Conservation (phyloP, 73 alveolate species). For the Tetrahymena thermophila region DNA sequence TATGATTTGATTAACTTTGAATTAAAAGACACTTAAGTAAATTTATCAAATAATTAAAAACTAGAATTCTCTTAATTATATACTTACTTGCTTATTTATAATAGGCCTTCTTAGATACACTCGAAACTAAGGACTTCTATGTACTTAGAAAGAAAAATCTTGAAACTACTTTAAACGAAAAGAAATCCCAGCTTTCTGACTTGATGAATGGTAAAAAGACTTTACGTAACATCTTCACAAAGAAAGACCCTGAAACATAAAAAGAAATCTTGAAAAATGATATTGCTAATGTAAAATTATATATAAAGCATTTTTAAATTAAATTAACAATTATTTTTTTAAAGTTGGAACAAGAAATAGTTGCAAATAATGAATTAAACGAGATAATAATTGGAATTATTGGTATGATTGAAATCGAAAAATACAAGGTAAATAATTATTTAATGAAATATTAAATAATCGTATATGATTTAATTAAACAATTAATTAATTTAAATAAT, state of each 20-base stretch:
- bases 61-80: neutral
- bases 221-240: neutral
- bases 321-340: too few species aligned
- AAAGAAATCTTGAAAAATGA: neutral
- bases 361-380: slow-evolving; percentile 1
- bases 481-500: neutral
- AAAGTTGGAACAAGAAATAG: slow-evolving; percentile 12
- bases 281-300: neutral
- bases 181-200: neutral
- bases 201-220: neutral
- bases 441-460: neutral
- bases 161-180: neutral
- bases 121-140: neutral
- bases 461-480: too few species aligned
- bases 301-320: neutral
- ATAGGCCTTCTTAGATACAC: neutral
- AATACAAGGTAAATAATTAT: neutral
- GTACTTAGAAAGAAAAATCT: neutral
- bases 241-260: neutral
- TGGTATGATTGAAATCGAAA: slow-evolving; percentile 38
- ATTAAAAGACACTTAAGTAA: neutral
- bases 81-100: neutral
- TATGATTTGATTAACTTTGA: neutral
- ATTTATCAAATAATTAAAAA: neutral
- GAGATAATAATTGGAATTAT: slow-evolving; percentile 19